A percentile compares a stretch with the other conserved stretches of the same genome.
phyloP scores from a whole-genome alignment of 202 grass and related monocot species.

The Dendrocalamus latiflorus region DNA sequence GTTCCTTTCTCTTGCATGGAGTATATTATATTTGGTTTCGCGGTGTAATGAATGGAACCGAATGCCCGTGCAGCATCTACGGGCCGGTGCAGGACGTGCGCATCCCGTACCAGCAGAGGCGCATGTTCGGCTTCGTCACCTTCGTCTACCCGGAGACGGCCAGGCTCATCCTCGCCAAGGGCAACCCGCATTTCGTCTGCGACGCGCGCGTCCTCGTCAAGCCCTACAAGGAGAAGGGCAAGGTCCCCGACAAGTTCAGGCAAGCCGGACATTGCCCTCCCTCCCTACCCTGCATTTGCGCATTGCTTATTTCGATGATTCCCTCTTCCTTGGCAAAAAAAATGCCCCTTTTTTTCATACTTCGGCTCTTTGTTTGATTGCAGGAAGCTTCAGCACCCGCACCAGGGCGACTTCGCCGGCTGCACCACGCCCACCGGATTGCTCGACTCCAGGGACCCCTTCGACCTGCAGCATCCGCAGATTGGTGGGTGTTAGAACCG shows the following conservation, averaged over 20 bases:
- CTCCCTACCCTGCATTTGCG: no score
- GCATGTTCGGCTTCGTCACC: slow-evolving; percentile 98
- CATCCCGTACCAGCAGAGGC: slow-evolving; percentile 91
- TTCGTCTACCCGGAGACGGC: slow-evolving; percentile 73
- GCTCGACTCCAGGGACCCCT: slow-evolving; percentile 61
- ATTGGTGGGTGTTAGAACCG: slow-evolving; percentile 40
- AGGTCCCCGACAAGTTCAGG: slow-evolving; percentile 78
- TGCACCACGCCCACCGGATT: slow-evolving; percentile 59
- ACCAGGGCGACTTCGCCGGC: slow-evolving; percentile 45
- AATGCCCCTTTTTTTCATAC: no score
- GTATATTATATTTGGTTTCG: not conserved
- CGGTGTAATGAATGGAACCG: not conserved
- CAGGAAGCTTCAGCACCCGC: slow-evolving; percentile 61
- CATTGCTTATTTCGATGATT: not conserved
- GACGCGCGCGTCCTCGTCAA: slow-evolving; percentile 86
- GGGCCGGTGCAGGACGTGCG: slow-evolving; percentile 92
- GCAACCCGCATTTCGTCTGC: slow-evolving; percentile 87
- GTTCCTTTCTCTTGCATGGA: not conserved
- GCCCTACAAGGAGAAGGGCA: slow-evolving; percentile 98
- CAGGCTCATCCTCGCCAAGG: slow-evolving; percentile 54
- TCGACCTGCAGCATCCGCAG: slow-evolving; percentile 53
- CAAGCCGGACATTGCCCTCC: not conserved
- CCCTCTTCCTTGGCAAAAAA: no score
- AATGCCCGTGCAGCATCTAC: slow-evolving; percentile 41
- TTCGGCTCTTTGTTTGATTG: no score